phyloP scores from a whole-genome alignment of 2,329 filamentous ascomycete species.

The Diaporthe ilicicola region DNA sequence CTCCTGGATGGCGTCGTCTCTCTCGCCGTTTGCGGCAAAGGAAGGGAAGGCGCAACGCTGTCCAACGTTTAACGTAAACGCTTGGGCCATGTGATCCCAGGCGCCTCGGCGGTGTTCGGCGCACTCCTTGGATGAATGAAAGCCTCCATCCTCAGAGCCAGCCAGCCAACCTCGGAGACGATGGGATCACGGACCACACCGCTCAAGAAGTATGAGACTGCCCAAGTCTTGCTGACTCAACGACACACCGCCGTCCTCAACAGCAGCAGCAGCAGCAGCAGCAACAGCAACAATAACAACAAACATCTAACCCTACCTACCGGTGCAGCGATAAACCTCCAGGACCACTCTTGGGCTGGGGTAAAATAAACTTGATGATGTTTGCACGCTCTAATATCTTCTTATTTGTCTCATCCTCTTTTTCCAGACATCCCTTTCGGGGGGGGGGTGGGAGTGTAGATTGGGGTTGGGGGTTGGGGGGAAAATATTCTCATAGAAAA shows the following conservation, averaged over 20 bases:
- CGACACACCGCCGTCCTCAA: too few relatives aligned
- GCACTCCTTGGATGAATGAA: not conserved
- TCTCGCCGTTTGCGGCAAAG: not conserved
- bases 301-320: not conserved
- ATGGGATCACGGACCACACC: not conserved
- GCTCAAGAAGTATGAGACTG: too few relatives aligned
- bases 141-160: not conserved
- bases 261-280: not conserved
- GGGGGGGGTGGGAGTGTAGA: too few relatives aligned
- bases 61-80: slow-evolving; percentile 3
- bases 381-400: slow-evolving; percentile 28
- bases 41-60: slow-evolving; percentile 3
- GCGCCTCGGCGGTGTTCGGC: slow-evolving; percentile 11
- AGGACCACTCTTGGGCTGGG: not conserved
- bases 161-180: not conserved
- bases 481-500: slow-evolving; percentile 20
- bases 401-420: slow-evolving; percentile 4
- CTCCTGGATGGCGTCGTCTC: not conserved
- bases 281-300: not conserved
- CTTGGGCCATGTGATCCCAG: slow-evolving; percentile 26
- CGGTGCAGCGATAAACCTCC: too few relatives aligned
- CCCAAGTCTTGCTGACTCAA: too few relatives aligned
- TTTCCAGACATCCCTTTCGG: slow-evolving; percentile 9
- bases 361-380: slow-evolving; percentile 1
- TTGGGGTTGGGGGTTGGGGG: not conserved